phyloP scores from a whole-genome alignment of 495 filamentous ascomycete species.

The Rostrohypoxylon terebratum region DNA sequence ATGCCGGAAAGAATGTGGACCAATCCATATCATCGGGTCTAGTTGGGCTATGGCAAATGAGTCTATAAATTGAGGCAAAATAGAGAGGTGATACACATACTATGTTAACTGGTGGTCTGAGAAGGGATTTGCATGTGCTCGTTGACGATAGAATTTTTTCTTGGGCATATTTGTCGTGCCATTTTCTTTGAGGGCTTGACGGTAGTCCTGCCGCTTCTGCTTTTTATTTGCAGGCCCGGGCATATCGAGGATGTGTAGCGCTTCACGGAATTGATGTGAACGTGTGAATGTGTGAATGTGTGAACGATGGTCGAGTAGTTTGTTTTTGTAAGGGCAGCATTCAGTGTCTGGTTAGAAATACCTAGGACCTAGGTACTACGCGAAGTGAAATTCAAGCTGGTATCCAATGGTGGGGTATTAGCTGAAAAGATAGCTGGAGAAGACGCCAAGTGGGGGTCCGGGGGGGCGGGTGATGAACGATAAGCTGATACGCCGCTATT shows the following conservation, averaged over 20 bases:
- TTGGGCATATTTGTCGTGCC: slow-evolving; percentile 69
- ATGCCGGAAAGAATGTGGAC: slow-evolving; percentile 85
- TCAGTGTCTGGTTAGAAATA: not conserved
- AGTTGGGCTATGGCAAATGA: slow-evolving; percentile 70
- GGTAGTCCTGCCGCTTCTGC: slow-evolving; percentile 81
- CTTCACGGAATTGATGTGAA: not conserved
- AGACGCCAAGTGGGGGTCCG: not conserved
- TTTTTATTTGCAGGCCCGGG: slow-evolving; percentile 69
- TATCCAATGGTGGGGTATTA: slow-evolving; percentile 24
- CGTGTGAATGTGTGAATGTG: not conserved
- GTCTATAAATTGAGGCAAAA: not conserved
- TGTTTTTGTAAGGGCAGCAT: not conserved
- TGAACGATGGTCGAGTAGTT: not conserved
- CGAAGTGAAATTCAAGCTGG: slow-evolving; percentile 6
- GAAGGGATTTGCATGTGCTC: slow-evolving; percentile 97
- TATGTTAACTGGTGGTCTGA: slow-evolving; percentile 90
- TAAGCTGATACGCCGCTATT: slow-evolving; percentile 36
- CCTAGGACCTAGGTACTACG: not conserved
- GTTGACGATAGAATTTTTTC: slow-evolving; percentile 95
- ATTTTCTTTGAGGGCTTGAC: slow-evolving; percentile 58
- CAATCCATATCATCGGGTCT: slow-evolving; percentile 90
- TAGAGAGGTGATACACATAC: slow-evolving; percentile 63
- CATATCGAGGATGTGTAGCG: slow-evolving; percentile 52
- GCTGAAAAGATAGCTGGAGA: slow-evolving; percentile 17
- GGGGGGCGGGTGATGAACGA: slow-evolving; percentile 22